phyloP scores from a whole-genome alignment of 1,284 basidiomycete genomes.

The Neonothopanus nambi region DNA sequence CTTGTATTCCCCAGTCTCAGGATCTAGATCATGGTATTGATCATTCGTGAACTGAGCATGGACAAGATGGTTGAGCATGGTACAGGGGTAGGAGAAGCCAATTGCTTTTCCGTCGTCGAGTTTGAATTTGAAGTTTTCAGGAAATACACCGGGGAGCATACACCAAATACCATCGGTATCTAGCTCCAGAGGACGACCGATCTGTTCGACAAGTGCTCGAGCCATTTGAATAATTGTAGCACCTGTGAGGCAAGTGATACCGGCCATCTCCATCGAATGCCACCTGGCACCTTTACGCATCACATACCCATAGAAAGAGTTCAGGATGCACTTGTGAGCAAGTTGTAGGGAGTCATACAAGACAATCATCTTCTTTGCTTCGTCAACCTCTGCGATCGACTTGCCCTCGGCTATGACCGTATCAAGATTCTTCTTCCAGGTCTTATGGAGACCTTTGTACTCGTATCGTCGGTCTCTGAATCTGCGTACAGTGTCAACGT shows the following conservation, averaged over 20 bases:
- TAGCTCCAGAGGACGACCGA: slow-evolving; percentile 94
- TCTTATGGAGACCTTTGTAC: slow-evolving; percentile 98
- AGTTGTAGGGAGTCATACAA: slow-evolving; percentile 99
- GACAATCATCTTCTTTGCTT: slow-evolving; percentile 99
- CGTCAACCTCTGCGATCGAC: slow-evolving; percentile 85
- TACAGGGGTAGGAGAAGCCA: slow-evolving; percentile 96
- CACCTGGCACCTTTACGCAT: slow-evolving; percentile 99
- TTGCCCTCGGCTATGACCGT: slow-evolving; percentile 64
- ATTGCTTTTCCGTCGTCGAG: slow-evolving; percentile 87
- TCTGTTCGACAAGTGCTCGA: slow-evolving; percentile 95
- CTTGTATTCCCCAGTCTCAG: slow-evolving; percentile 80
- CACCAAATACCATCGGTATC: slow-evolving; percentile 99
- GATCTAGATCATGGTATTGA: slow-evolving; percentile 94
- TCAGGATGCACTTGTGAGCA: slow-evolving; percentile 99
- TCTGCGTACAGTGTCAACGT: slow-evolving; percentile 96
- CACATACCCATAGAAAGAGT: slow-evolving; percentile 99
- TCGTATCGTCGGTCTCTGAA: slow-evolving; percentile 99
- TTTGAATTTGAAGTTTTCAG: slow-evolving; percentile 97
- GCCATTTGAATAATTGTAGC: slow-evolving; percentile 99
- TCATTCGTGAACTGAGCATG: slow-evolving; percentile 96
- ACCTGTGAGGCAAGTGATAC: slow-evolving; percentile 97
- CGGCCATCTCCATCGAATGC: slow-evolving; percentile 99
- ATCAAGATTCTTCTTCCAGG: slow-evolving; percentile 99
- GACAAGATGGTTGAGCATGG: slow-evolving; percentile 99
- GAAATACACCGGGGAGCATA: slow-evolving; percentile 98